Conservation (phyloP, 345 rosid genomes). For the Aurinia saxatilis region DNA sequence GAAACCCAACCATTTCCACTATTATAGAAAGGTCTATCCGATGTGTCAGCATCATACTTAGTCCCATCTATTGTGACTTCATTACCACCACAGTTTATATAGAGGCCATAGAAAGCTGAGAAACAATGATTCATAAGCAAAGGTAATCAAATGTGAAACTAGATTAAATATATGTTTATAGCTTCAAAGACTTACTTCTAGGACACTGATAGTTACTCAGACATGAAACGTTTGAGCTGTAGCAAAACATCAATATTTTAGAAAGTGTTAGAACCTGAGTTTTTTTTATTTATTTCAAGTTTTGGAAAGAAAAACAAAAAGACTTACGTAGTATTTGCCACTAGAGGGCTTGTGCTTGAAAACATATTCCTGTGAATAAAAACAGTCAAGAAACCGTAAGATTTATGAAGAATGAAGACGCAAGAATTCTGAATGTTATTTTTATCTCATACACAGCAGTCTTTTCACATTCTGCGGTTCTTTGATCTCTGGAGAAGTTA, state of each 20-base stretch:
- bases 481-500: constrained; percentile 37
- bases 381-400: constrained; percentile 8
- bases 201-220: constrained; percentile 1
- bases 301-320: background rate
- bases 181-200: constrained; percentile 21
- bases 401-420: background rate
- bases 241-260: background rate
- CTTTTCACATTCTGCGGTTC: constrained; percentile 22
- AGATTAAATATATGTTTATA: background rate
- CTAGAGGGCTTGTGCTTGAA: constrained; percentile 54
- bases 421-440: background rate
- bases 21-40: constrained; percentile 19
- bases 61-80: constrained; percentile 22
- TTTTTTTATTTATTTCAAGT: background rate
- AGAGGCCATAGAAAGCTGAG: constrained; percentile 42
- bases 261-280: background rate
- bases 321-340: constrained; percentile 34
- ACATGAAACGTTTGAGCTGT: constrained; percentile 19
- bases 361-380: constrained; percentile 33
- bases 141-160: background rate
- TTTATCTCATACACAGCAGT: constrained; percentile 32
- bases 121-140: background rate
- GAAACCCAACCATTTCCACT: constrained; percentile 41
- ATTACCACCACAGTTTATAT: constrained; percentile 26
- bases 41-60: constrained; percentile 45